These are phyloP conservation scores for Miscanthus lutarioriparius DNA, from an alignment of 176 grass and related monocot species.

Conservation along the genomic window DNA sequence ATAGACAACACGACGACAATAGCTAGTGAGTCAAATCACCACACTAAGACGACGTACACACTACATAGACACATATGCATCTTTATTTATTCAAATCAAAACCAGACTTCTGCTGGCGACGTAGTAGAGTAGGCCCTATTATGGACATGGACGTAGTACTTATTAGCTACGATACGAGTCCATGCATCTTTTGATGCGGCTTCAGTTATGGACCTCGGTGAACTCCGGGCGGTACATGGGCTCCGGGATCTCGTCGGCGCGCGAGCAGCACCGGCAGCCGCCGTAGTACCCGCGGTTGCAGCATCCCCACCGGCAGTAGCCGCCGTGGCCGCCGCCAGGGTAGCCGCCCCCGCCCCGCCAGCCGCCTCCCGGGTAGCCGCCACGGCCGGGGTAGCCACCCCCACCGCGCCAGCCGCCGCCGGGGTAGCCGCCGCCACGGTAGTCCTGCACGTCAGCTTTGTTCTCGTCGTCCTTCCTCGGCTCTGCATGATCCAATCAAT, in stretches of 20 bases:
- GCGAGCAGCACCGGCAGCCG: constrained; percentile 62
- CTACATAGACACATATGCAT: not conserved
- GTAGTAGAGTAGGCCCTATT: not conserved
- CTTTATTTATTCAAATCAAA: not conserved
- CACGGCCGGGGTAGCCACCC: not conserved
- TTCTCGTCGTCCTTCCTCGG: constrained; percentile 4
- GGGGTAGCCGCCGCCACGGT: constrained; percentile 22
- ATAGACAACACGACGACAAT: too few relatives aligned
- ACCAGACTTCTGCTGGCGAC: not conserved
- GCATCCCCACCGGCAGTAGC: constrained; percentile 41
- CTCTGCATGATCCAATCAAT: constrained; percentile 22
- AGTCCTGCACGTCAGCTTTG: constrained; percentile 24
- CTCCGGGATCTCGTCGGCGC: constrained; percentile 54
- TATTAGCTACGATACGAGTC: too few relatives aligned
- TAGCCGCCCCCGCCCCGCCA: constrained; percentile 40
- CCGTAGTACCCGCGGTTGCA: constrained; percentile 42
- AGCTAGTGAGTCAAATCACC: too few relatives aligned
- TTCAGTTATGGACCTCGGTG: constrained; percentile 39
- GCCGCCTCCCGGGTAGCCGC: constrained; percentile 13
- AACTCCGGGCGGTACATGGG: constrained; percentile 56
- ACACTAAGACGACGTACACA: too few relatives aligned
- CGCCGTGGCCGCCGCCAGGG: constrained; percentile 31
- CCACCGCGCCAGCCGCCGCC: not conserved
- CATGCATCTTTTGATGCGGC: not conserved
- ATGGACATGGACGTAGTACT: too few relatives aligned